Conservation (phyloP, 768 basidiomycete species). For the Glaciozyma martinii region DNA sequence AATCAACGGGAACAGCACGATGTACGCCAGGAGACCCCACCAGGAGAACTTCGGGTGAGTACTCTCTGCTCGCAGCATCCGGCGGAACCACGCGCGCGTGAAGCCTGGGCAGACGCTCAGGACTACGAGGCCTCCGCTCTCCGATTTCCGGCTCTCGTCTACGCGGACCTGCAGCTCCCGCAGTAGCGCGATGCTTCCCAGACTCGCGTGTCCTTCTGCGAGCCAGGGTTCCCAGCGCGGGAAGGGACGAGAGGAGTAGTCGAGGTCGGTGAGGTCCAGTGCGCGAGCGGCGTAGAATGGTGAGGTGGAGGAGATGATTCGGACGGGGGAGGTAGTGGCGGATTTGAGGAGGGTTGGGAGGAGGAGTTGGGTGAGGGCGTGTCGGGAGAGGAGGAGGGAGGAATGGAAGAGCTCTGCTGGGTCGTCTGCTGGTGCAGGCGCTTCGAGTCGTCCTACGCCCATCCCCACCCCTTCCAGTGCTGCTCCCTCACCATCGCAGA, state of each 20-base stretch:
- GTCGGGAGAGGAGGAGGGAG: conserved; percentile 13
- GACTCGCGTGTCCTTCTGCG: conserved; percentile 55
- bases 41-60: background rate
- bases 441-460: background rate
- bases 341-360: conserved; percentile 21
- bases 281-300: conserved; percentile 69
- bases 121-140: conserved; percentile 62
- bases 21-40: conserved; percentile 8
- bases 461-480: background rate
- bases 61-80: conserved; percentile 9
- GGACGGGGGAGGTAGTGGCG: conserved; percentile 44
- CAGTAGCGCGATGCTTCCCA: conserved; percentile 54
- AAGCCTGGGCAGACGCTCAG: conserved; percentile 68
- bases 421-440: background rate
- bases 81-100: conserved; percentile 45
- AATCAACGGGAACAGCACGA: conserved; percentile 23
- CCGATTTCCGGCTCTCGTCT: conserved; percentile 48
- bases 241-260: conserved; percentile 29
- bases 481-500: conserved; percentile 34
- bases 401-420: background rate
- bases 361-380: conserved; percentile 27
- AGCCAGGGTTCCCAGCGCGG: conserved; percentile 44
- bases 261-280: conserved; percentile 34
- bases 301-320: conserved; percentile 76
- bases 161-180: conserved; percentile 75